Conservation (phyloP, 208 protist species). For the Angomonas ambiguus region DNA sequence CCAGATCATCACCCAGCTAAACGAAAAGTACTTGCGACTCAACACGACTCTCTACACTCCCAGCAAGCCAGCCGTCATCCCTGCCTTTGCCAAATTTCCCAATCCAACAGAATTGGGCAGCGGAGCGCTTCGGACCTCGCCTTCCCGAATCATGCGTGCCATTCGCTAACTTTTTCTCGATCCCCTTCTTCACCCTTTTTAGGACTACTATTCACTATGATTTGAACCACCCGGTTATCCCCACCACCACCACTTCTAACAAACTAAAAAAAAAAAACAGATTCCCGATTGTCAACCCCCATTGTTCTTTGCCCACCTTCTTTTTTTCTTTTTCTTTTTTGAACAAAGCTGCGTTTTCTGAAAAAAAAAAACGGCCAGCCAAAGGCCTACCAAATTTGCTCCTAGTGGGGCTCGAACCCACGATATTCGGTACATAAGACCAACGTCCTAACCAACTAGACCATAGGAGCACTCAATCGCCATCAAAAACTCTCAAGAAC, state of each 20-base stretch:
- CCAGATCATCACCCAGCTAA: constrained; percentile 10
- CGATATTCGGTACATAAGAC: constrained; percentile 65
- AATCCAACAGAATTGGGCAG: background rate
- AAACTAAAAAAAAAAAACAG: too few species aligned
- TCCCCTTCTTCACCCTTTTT: too few species aligned
- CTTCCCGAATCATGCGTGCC: too few species aligned
- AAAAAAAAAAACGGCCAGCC: too few species aligned
- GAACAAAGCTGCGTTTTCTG: background rate
- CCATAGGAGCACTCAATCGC: constrained; percentile 25
- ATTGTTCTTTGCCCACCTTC: constrained; percentile 7
- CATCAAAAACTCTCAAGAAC: background rate
- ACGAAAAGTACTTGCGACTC: constrained; percentile 16
- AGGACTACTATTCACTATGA: too few species aligned
- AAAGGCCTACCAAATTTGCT: too few species aligned
- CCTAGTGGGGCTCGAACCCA: constrained; percentile 64
- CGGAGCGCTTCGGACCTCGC: too few species aligned
- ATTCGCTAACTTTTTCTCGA: too few species aligned
- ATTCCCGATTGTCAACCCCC: too few species aligned
- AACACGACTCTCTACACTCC: constrained; percentile 14
- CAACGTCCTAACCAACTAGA: constrained; percentile 70
- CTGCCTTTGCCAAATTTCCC: background rate
- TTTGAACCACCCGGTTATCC: too few species aligned
- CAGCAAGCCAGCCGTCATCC: background rate
- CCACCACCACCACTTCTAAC: too few species aligned
- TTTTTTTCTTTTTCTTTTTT: constrained; percentile 12